These are phyloP conservation scores for Fusarium humuli DNA, from an alignment of 2,329 filamentous ascomycete genomes.

Conservation along the genomic window DNA sequence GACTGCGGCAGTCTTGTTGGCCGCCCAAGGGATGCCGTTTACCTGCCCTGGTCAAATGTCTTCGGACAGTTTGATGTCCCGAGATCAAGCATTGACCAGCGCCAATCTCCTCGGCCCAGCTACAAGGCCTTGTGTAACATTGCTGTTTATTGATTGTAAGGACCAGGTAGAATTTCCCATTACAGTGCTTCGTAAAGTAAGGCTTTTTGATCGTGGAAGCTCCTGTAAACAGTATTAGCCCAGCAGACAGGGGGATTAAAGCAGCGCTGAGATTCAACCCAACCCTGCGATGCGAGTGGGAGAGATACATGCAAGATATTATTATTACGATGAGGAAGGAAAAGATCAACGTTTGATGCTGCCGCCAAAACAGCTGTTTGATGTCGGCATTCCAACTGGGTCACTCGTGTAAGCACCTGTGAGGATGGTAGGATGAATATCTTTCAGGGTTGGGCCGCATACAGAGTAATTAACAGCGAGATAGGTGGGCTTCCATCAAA, in stretches of 20 bases:
- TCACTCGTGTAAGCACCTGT: slow-evolving; percentile 21
- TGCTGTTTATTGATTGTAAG: not conserved
- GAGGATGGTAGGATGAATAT: not conserved
- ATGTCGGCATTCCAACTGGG: slow-evolving; percentile 22
- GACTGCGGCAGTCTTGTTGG: slow-evolving; percentile 12
- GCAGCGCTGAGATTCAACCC: not conserved
- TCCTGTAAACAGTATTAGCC: not conserved
- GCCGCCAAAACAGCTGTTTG: not conserved
- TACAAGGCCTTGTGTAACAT: slow-evolving; percentile 4
- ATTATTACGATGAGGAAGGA: not conserved
- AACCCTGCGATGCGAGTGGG: slow-evolving; percentile 5
- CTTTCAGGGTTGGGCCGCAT: slow-evolving; percentile 2
- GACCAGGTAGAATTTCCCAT: not conserved
- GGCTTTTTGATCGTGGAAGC: not conserved
- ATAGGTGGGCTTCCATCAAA: not conserved
- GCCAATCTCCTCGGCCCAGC: not conserved
- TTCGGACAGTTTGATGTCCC: not conserved
- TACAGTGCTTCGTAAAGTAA: slow-evolving; percentile 7
- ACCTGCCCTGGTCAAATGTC: not conserved
- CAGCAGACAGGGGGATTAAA: slow-evolving; percentile 3
- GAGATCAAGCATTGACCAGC: slow-evolving; percentile 8
- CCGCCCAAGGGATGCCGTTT: not conserved
- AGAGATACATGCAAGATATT: not conserved
- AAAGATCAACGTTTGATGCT: slow-evolving; percentile 1
- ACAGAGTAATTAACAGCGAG: not conserved